A percentile compares a stretch with the other conserved stretches of the same genome.
phyloP scores from a whole-genome alignment of 1,139 yeast species.

The Pichia sp. region DNA sequence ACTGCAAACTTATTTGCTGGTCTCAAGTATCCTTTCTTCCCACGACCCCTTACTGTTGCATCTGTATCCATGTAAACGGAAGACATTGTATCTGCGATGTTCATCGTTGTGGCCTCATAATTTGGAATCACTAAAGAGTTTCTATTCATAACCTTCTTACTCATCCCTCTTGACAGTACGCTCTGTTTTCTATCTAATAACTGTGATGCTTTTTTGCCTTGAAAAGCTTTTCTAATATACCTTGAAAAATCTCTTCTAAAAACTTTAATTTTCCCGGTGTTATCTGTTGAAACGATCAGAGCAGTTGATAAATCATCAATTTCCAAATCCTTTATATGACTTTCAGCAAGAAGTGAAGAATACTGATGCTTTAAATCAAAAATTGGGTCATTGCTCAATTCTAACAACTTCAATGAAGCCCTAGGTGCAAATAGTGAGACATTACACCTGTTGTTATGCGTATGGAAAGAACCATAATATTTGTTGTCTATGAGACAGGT shows the following conservation, averaged over 20 bases:
- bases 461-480: slow-evolving; percentile 67
- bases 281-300: slow-evolving; percentile 74
- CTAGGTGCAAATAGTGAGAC: slow-evolving; percentile 77
- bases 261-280: slow-evolving; percentile 66
- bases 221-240: slow-evolving; percentile 32
- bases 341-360: slow-evolving; percentile 14
- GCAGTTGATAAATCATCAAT: slow-evolving; percentile 39
- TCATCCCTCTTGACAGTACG: background rate
- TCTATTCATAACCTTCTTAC: slow-evolving; percentile 9
- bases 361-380: slow-evolving; percentile 52
- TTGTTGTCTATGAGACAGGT: slow-evolving; percentile 39
- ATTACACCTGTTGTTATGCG: slow-evolving; percentile 70
- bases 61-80: slow-evolving; percentile 10
- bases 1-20: slow-evolving; percentile 16
- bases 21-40: slow-evolving; percentile 6
- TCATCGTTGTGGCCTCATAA: slow-evolving; percentile 10
- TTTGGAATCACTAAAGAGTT: slow-evolving; percentile 11
- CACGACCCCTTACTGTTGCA: slow-evolving; percentile 7
- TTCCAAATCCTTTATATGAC: slow-evolving; percentile 22
- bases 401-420: slow-evolving; percentile 59
- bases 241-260: slow-evolving; percentile 76
- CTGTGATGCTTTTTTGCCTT: slow-evolving; percentile 11
- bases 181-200: slow-evolving; percentile 9
- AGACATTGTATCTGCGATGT: slow-evolving; percentile 13
- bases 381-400: slow-evolving; percentile 72